Base-by-base conservation (phyloP, 371 early-diverging fungal genomes). In the Saksenaea vasiformis region DNA sequence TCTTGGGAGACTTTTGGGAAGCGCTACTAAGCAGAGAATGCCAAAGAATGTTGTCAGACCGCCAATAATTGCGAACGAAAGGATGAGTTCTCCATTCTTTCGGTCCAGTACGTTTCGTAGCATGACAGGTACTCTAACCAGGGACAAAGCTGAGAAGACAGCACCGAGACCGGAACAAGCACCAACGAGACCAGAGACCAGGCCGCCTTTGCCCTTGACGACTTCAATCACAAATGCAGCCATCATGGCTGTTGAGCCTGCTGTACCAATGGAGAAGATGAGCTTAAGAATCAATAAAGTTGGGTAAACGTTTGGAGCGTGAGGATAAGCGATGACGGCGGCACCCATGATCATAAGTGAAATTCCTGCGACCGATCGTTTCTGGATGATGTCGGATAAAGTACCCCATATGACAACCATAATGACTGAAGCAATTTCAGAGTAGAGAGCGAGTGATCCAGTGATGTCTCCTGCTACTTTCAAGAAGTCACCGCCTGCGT, bases 241-340 rank as follows among this genome's bases (percentile, higher is more conserved):
- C 80, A 89, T 80, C 94, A 94, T 93, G 24, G 87, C 69, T 3
- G 85, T 84, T 5, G 82, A 73, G 0, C 90, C 90, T 9, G 91
- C 80, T 3, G 90, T 85, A 10, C 94, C 94, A 15, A 90, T 47
- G 0, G 90, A 68, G 36, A 87, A 91, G 9, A 89, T 39, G 2
- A 87, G 66, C 15, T 84, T 71, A 10, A 77, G 54, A 9, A 87
- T 56, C n/a, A 91, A 53, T 60, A 90, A 67, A 14, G 70, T 66
- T 2, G 87, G 87, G 60, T 84, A 86, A 1, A 86, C 73, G 34
- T 74, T 75, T 10, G 58, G 54, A n/a, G 81, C 80, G 54, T 72
- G 74, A 17, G 88, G 79, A 63, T 79, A 86, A 13, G 71, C 56
- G 14, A 72, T 62, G 19, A 87, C 66, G 27, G 69, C 73, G 22